Base-by-base conservation (phyloP, 495 filamentous ascomycete genomes). In the Aspergillus affinis region DNA sequence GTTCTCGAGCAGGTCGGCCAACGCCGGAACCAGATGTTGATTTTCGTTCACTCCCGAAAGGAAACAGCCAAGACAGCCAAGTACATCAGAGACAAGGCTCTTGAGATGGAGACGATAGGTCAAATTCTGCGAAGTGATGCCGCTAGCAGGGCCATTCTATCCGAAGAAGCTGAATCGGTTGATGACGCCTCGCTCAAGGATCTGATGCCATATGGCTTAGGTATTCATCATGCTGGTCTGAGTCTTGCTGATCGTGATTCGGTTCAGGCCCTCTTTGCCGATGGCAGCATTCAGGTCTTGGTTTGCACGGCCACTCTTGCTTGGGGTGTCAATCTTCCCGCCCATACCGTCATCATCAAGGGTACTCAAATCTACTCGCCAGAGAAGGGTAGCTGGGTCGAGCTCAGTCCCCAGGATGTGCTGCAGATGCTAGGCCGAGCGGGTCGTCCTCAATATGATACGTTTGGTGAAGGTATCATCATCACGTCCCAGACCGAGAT, bases 361-460 rank as follows among this genome's bases (percentile, higher is more conserved):
- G 92, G 92, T 45, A 99, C 94, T 0, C 92, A 97, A 69, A 88
- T 98, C 45, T 99, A 99, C 72, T 98, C 95, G 4, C 95, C 94
- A 0, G 94, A 99, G 71, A 98, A 97, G 75, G 94, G 94, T 76
- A 93, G 90, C 70, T 99, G 94, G 93, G 95, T 99, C 17, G 95
- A 99, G 67, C 71, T 99, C 58, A 97, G 92, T 65, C 94, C 95
- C 12, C 94, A 99, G 68, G 94, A 99, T 75, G 93, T 98, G 47
- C 80, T 99, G 36, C 94, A 99, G 72, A 99, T 99, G 94, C 86
- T 99, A 63, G 94, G 94, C 65, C 92, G 94, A 77, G 94, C 94
- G 48, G 94, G 94, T 69, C 86, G 94, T 56, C 94, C 94, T 9
- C 94, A 99, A 65, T 99, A 91, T 66, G 94, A 99, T 72, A 97